Evolutionary conservation across 768 basidiomycete genomes (phyloP).

Genomic region (Podaxis sp.): DNA sequence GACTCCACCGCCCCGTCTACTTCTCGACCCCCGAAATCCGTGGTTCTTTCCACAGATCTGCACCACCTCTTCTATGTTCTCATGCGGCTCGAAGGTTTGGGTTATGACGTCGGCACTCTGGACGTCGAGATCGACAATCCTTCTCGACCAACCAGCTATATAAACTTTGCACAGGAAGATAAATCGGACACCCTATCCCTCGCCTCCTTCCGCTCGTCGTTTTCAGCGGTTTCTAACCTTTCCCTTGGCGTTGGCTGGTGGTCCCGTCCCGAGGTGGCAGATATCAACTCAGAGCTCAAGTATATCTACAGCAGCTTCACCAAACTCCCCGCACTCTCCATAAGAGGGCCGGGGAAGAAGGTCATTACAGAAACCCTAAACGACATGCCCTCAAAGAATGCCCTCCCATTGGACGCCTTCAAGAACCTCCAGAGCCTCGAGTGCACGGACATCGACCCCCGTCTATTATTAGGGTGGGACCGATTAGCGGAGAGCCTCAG

Average conservation of each 20-base stretch:
- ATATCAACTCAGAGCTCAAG: slow-evolving; percentile 73
- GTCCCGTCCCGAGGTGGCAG: slow-evolving; percentile 56
- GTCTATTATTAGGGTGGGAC: slow-evolving; percentile 83
- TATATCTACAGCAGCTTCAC: slow-evolving; percentile 90
- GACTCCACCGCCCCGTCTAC: slow-evolving; percentile 29
- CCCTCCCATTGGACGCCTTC: slow-evolving; percentile 81
- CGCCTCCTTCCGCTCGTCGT: slow-evolving; percentile 71
- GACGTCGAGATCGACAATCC: slow-evolving; percentile 75
- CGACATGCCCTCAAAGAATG: slow-evolving; percentile 71
- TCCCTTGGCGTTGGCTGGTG: slow-evolving; percentile 79
- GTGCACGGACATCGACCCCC: slow-evolving; percentile 79
- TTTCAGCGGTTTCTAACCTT: slow-evolving; percentile 73
- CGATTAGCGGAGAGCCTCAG: slow-evolving; percentile 65
- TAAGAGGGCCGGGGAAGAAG: slow-evolving; percentile 64
- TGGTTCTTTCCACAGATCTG: slow-evolving; percentile 69
- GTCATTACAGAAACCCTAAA: slow-evolving; percentile 67
- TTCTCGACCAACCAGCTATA: slow-evolving; percentile 75
- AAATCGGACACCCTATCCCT: slow-evolving; percentile 76
- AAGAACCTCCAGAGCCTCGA: slow-evolving; percentile 80
- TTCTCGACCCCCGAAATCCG: slow-evolving; percentile 47
- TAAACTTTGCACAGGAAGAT: slow-evolving; percentile 54
- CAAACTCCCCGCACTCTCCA: slow-evolving; percentile 75
- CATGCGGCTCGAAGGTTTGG: slow-evolving; percentile 81
- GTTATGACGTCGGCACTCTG: slow-evolving; percentile 74
- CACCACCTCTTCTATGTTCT: slow-evolving; percentile 89